phyloP scores from a whole-genome alignment of 106 monocot genomes.

The Dendrobium huoshanense region DNA sequence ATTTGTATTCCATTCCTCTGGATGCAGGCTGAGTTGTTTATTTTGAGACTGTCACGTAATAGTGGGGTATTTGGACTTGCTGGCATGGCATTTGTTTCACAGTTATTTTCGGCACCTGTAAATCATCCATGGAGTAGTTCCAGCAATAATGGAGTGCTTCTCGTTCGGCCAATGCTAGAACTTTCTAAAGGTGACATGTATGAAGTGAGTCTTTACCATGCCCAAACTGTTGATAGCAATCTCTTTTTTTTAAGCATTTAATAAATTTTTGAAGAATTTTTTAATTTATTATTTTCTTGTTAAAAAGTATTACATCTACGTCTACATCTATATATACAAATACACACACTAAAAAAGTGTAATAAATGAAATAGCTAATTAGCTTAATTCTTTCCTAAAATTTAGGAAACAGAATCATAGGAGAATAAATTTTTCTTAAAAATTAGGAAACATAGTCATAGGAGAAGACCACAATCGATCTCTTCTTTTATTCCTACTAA shows the following conservation, averaged over 20 bases:
- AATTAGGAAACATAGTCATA: too few species aligned
- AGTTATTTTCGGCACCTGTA: slow-evolving; percentile 46
- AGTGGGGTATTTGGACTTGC: slow-evolving; percentile 97
- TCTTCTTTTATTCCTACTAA: too few species aligned
- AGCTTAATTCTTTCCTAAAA: too few species aligned
- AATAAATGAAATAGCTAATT: too few species aligned
- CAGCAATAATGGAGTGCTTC: slow-evolving; percentile 42
- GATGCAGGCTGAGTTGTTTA: slow-evolving; percentile 84
- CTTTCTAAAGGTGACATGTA: slow-evolving; percentile 91
- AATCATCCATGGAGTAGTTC: slow-evolving; percentile 12
- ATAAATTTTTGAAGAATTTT: neutral
- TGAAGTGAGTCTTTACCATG: slow-evolving; percentile 35
- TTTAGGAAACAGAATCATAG: too few species aligned
- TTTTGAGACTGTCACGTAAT: slow-evolving; percentile 87
- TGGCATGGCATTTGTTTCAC: slow-evolving; percentile 91
- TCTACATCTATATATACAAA: too few species aligned
- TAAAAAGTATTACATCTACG: too few species aligned
- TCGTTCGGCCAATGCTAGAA: slow-evolving; percentile 84
- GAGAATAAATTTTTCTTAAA: too few species aligned
- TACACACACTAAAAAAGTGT: too few species aligned
- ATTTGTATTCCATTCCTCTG: slow-evolving; percentile 8
- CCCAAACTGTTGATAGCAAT: neutral
- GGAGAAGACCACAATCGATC: too few species aligned
- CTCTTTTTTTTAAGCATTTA: neutral
- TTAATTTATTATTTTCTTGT: too few species aligned